These are phyloP conservation scores for Dactylellina leptospora DNA, from an alignment of 2,329 filamentous ascomycete species.

Conservation along the genomic window DNA sequence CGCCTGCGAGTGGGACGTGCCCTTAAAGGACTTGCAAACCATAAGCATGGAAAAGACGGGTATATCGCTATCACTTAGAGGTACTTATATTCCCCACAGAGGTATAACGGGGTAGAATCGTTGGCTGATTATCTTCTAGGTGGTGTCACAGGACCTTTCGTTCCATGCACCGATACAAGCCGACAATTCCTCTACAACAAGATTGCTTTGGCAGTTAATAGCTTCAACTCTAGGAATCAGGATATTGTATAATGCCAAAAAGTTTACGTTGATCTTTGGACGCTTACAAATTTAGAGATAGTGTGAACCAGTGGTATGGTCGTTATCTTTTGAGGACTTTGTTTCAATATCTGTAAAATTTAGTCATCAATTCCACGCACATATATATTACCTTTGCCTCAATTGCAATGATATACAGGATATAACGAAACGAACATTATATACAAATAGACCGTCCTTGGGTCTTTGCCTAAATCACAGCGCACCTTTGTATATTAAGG, in stretches of 20 bases:
- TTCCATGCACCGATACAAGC: constrained; percentile 48
- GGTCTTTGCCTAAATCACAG: too few relatives aligned
- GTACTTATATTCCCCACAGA: constrained; percentile 65
- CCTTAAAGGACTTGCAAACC: constrained; percentile 93
- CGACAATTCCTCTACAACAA: constrained; percentile 53
- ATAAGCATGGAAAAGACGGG: constrained; percentile 97
- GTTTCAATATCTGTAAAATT: too few relatives aligned
- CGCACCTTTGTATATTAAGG: constrained; percentile 12
- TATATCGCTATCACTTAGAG: constrained; percentile 85
- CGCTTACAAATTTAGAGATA: too few relatives aligned
- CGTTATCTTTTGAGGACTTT: too few relatives aligned
- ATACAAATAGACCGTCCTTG: too few relatives aligned
- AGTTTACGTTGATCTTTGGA: neutral
- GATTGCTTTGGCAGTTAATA: constrained; percentile 57
- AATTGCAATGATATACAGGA: too few relatives aligned
- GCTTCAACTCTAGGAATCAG: constrained; percentile 54
- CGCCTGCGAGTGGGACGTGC: constrained; percentile 93
- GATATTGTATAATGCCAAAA: constrained; percentile 15
- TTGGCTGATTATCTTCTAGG: constrained; percentile 74
- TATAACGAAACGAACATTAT: too few relatives aligned
- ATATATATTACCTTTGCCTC: too few relatives aligned
- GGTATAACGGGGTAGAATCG: constrained; percentile 77
- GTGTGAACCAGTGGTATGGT: too few relatives aligned
- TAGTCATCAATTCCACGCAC: too few relatives aligned
- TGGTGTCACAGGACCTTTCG: constrained; percentile 47